Evolutionary conservation across 1,284 basidiomycete species (phyloP), one percentile per base, ranked within the genome.

Genomic region (Naganishia liquefaciens): DNA sequence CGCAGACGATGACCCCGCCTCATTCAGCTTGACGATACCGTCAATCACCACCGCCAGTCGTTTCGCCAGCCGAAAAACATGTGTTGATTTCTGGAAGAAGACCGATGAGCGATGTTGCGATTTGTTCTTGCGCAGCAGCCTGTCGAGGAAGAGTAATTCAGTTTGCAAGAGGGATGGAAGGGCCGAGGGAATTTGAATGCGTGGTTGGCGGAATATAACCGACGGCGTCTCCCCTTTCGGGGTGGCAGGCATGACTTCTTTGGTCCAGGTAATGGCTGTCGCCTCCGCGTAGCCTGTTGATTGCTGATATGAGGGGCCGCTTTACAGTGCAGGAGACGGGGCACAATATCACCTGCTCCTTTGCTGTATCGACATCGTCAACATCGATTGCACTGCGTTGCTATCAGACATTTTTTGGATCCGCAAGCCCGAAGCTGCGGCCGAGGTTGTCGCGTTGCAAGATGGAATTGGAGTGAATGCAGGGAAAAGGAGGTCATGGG

Each of bases 91-190:
- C 46, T 54, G 54, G 51, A 60, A 64, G 39, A 67, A 67, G 19
- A 67, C 49, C 10, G 44, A 62, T 9, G 62, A 60, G 9, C 66
- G 66, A 46, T 67, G 66, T 43, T 67, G 66, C 11, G 66, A 47
- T 27, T 55, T 63, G 43, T 67, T 67, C 39, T 67, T 67, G 27
- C 43, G 50, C 23, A 55, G 37, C 25, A 62, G 28, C 15, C 54
- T 47, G 49, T 63, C 51, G 27, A 67, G 62, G 6, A 67, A 44
- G 7, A 67, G 57, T 11, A 67, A 50, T 19, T 67, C 66, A 9
- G 52, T 64, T 46, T 60, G 62, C 3, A 67, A 44, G 19, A 67
- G 62, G 11, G 66, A 57, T 13, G 46, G 50, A 1, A 67, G 54
- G 9, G 43, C 42, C 5, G 66, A 64, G 10, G 66, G 66, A 25